A percentile compares a stretch with the other conserved stretches of the same genome.
phyloP scores from a whole-genome alignment of 495 filamentous ascomycete genomes.

The Podospora sp. region DNA sequence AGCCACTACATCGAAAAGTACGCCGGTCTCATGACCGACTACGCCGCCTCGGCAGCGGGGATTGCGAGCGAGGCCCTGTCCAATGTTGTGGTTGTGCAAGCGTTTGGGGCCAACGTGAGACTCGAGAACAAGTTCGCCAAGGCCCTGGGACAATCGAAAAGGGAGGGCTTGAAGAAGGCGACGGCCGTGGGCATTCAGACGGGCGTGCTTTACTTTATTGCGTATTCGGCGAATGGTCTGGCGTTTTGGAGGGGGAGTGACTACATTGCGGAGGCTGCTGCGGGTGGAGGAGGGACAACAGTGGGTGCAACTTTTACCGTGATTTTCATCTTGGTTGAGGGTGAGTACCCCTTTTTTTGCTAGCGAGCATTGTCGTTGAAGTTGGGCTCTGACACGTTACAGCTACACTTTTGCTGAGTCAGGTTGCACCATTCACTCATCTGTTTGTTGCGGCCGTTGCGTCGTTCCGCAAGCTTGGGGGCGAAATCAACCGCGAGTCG shows the following conservation, averaged over 20 bases:
- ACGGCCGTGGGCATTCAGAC: conserved; percentile 60
- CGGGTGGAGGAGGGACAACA: conserved; percentile 39
- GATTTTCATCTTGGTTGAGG: conserved; percentile 67
- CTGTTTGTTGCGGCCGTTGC: conserved; percentile 60
- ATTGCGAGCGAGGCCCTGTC: conserved; percentile 52
- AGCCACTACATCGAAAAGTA: conserved; percentile 63
- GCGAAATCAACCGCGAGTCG: conserved; percentile 52
- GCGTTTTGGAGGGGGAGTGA: conserved; percentile 68
- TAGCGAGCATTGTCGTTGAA: background rate
- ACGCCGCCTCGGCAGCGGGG: conserved; percentile 42
- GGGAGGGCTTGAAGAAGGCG: conserved; percentile 60
- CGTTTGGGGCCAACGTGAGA: conserved; percentile 46
- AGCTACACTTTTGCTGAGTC: conserved; percentile 64
- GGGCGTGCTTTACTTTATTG: conserved; percentile 69
- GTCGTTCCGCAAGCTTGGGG: conserved; percentile 52
- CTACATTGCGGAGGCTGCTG: conserved; percentile 50
- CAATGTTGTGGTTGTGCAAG: conserved; percentile 54
- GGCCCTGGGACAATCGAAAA: conserved; percentile 49
- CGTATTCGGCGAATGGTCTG: conserved; percentile 49
- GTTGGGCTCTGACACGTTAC: background rate
- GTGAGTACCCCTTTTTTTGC: conserved; percentile 36
- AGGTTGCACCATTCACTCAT: conserved; percentile 65
- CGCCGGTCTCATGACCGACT: conserved; percentile 54
- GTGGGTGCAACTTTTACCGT: conserved; percentile 66
- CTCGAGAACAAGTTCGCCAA: conserved; percentile 58